Evolutionary conservation across 805 yeast species (phyloP).

Genomic region (Candida manassasensis): DNA sequence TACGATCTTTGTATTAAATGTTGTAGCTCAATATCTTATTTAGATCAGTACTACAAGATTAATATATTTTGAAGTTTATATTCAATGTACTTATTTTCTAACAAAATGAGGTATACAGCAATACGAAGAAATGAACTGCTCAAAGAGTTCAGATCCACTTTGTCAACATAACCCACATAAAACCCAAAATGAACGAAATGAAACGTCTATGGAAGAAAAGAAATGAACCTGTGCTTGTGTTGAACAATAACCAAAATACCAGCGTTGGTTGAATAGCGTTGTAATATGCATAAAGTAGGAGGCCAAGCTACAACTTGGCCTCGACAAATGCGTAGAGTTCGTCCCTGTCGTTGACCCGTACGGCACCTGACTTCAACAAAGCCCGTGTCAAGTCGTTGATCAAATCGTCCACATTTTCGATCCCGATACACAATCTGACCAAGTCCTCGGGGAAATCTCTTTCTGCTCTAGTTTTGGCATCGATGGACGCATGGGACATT

Average conservation of each 20-base stretch:
- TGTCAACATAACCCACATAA: no score
- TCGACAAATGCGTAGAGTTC: constrained; percentile 39
- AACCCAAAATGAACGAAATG: no score
- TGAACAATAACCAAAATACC: constrained; percentile 2
- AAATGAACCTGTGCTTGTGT: background rate
- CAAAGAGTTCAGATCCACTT: no score
- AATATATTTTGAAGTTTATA: no score
- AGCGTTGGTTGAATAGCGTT: constrained; percentile 2
- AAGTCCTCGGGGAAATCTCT: constrained; percentile 91
- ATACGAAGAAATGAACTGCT: no score
- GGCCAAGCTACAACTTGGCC: constrained; percentile 17
- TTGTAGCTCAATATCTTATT: no score
- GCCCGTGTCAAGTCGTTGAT: constrained; percentile 77
- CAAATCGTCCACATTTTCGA: constrained; percentile 76
- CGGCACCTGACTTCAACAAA: constrained; percentile 60
- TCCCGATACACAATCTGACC: constrained; percentile 86
- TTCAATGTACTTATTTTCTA: no score
- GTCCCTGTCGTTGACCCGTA: constrained; percentile 35
- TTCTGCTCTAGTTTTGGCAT: constrained; percentile 77
- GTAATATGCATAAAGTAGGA: background rate
- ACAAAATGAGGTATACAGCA: no score
- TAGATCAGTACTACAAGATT: no score
- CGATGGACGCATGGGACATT: constrained; percentile 97
- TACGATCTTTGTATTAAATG: no score
- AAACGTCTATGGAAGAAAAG: background rate